Conservation (phyloP, 805 yeast species). For the Zygosaccharomyces gambellarensis region DNA sequence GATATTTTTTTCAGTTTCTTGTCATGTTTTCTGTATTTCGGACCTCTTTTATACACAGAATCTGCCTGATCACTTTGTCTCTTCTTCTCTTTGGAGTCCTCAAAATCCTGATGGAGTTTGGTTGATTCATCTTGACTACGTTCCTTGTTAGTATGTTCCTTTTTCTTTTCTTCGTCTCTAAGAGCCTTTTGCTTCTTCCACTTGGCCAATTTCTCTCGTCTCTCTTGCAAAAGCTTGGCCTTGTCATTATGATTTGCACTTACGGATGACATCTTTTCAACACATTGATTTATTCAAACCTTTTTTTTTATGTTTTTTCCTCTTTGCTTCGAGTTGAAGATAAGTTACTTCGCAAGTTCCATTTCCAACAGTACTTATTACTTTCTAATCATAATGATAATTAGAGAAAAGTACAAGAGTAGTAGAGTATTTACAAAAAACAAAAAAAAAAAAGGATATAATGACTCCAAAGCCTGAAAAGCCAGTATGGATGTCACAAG, state of each 20-base stretch:
- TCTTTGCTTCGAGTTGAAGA: neutral
- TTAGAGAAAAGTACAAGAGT: neutral
- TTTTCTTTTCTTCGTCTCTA: conserved; percentile 24
- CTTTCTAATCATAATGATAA: no score
- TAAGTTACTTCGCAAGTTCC: neutral
- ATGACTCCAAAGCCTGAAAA: conserved; percentile 30
- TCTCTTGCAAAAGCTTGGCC: conserved; percentile 34
- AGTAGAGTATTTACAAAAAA: neutral
- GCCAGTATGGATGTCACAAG: conserved; percentile 38
- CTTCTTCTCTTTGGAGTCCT: conserved; percentile 50
- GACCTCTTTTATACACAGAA: conserved; percentile 1
- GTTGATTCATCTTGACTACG: conserved; percentile 9
- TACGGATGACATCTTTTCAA: conserved; percentile 18
- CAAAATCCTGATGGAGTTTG: conserved; percentile 39
- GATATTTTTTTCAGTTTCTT: conserved; percentile 2
- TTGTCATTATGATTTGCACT: conserved; percentile 29
- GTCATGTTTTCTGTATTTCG: conserved; percentile 1
- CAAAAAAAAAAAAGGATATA: neutral
- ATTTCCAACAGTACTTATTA: neutral
- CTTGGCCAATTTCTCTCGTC: conserved; percentile 51
- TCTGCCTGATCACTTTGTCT: conserved; percentile 18
- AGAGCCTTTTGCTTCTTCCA: conserved; percentile 57
- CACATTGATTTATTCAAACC: neutral
- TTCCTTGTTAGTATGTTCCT: conserved; percentile 9
- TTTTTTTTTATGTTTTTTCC: neutral